These are phyloP conservation scores for Cyanidium caldarium DNA, from an alignment of 23 red algal species.

Conservation along the genomic window DNA sequence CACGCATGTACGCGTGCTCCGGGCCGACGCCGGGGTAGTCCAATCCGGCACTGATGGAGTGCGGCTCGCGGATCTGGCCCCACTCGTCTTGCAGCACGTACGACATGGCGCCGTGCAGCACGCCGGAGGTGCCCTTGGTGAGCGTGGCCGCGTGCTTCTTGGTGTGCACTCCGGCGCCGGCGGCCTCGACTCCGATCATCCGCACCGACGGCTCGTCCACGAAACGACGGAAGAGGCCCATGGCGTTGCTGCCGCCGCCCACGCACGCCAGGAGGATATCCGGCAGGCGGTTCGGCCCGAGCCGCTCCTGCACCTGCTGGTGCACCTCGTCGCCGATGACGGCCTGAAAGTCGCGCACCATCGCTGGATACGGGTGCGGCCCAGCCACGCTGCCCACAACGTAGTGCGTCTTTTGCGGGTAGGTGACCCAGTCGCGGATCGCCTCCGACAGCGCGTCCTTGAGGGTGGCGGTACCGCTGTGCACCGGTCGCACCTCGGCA, in stretches of 20 bases:
- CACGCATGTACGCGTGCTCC: slow-evolving; percentile 76
- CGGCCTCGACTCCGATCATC: slow-evolving; percentile 92
- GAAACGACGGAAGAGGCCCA: slow-evolving; percentile 89
- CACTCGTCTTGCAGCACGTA: slow-evolving; percentile 76
- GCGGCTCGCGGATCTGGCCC: slow-evolving; percentile 72
- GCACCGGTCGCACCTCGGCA: slow-evolving; percentile 72
- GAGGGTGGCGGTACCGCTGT: slow-evolving; percentile 63
- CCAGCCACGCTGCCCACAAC: slow-evolving; percentile 93
- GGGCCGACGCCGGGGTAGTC: slow-evolving; percentile 96
- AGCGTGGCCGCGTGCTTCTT: slow-evolving; percentile 76
- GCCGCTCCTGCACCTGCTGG: slow-evolving; percentile 51
- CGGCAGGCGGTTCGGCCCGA: slow-evolving; percentile 32
- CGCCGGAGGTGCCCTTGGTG: slow-evolving; percentile 59
- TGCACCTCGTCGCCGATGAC: slow-evolving; percentile 71
- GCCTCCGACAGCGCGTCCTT: slow-evolving; percentile 87
- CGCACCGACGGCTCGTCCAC: slow-evolving; percentile 46
- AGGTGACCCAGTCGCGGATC: slow-evolving; percentile 98
- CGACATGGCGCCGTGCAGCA: slow-evolving; percentile 90
- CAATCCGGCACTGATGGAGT: slow-evolving; percentile 85
- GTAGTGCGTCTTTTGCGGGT: slow-evolving; percentile 89
- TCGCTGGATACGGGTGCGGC: slow-evolving; percentile 92
- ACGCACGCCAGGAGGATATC: slow-evolving; percentile 96
- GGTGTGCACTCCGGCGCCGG: slow-evolving; percentile 63
- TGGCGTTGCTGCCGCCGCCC: slow-evolving; percentile 92
- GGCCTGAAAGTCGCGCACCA: slow-evolving; percentile 91